Conservation (phyloP, 257 asterid genomes). For the Cinchona pubescens region DNA sequence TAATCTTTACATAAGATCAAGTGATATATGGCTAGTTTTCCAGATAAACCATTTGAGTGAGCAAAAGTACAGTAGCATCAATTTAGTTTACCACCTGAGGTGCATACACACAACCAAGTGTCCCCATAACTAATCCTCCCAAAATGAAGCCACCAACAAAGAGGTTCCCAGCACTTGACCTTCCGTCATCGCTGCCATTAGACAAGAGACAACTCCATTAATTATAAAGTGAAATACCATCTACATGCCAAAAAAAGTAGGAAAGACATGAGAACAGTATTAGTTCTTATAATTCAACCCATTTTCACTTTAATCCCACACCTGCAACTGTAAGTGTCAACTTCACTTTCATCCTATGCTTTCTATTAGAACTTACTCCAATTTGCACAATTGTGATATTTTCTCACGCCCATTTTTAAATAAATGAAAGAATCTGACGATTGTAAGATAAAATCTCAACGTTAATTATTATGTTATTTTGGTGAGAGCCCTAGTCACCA, state of each 20-base stretch:
- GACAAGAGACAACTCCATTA: slow-evolving; percentile 15
- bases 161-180: slow-evolving; percentile 39
- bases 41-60: neutral
- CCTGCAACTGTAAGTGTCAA: neutral
- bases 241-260: neutral
- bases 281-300: neutral
- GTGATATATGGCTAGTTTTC: neutral
- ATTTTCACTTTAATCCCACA: neutral
- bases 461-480: neutral
- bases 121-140: slow-evolving; percentile 73
- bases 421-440: neutral
- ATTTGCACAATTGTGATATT: neutral
- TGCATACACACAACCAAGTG: slow-evolving; percentile 76
- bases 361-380: neutral
- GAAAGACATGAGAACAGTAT: neutral
- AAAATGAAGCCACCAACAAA: slow-evolving; percentile 78
- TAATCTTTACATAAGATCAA: neutral
- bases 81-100: slow-evolving; percentile 56
- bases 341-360: neutral
- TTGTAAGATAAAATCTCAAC: neutral
- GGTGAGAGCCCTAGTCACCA: neutral
- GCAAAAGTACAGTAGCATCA: neutral
- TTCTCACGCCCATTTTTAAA: neutral
- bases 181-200: slow-evolving; percentile 54
- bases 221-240: neutral